These are phyloP conservation scores for Herpetomonas muscarum DNA, from an alignment of 208 protist genomes.

Conservation along the genomic window DNA sequence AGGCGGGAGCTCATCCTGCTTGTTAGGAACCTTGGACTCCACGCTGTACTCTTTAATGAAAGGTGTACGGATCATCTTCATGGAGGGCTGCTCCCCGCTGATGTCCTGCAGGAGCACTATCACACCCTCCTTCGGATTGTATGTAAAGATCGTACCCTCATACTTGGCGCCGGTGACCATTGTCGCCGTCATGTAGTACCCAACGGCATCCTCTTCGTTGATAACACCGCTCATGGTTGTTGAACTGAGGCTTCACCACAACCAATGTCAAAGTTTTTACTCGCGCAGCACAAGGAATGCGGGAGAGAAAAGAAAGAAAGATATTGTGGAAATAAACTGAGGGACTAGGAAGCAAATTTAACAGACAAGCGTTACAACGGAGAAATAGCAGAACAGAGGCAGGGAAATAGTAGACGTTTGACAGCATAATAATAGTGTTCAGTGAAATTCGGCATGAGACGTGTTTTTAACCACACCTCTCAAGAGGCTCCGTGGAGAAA, in stretches of 20 bases:
- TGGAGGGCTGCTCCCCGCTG: constrained; percentile 32
- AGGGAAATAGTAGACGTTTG: no score
- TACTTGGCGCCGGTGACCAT: constrained; percentile 59
- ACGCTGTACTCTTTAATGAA: constrained; percentile 74
- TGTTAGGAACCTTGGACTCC: constrained; percentile 22
- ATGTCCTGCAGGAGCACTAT: constrained; percentile 62
- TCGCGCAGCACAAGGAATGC: no score
- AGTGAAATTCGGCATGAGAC: no score
- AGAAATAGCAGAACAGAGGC: no score
- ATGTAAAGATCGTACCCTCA: constrained; percentile 78
- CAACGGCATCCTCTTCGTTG: constrained; percentile 65
- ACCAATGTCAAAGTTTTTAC: no score
- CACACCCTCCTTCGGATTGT: constrained; percentile 68
- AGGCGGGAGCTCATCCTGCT: constrained; percentile 41
- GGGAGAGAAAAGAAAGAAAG: constrained; percentile 10
- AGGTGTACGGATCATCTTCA: constrained; percentile 66
- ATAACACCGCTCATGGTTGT: constrained; percentile 52
- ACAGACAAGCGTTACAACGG: no score
- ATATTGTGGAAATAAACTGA: constrained; percentile 4
- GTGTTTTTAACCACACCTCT: no score
- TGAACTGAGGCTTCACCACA: no score
- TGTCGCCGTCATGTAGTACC: constrained; percentile 50
- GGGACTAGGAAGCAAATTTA: not conserved
- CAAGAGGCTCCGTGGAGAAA: no score
- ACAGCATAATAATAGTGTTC: no score